Conservation (phyloP, 2,329 filamentous ascomycete species). For the Cryphonectria radicalis region DNA sequence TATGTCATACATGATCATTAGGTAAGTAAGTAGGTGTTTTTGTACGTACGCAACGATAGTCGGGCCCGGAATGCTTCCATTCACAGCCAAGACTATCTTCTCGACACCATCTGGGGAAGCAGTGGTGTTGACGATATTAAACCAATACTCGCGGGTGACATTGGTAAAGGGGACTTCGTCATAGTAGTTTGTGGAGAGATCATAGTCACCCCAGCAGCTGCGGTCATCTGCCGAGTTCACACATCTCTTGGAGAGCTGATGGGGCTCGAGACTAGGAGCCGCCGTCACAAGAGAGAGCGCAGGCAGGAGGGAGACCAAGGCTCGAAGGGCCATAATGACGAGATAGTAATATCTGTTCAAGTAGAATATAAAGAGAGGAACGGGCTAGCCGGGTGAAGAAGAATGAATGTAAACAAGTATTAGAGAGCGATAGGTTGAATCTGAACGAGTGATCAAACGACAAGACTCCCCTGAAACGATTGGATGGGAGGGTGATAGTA, state of each 20-base stretch:
- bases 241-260: constrained; percentile 15
- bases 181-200: constrained; percentile 42
- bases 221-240: constrained; percentile 22
- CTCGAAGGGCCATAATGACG: constrained; percentile 18
- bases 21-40: constrained; percentile 21
- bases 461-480: background rate
- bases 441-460: background rate
- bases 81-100: constrained; percentile 43
- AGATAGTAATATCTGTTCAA: background rate
- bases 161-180: constrained; percentile 40
- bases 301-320: constrained; percentile 16
- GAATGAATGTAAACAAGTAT: background rate
- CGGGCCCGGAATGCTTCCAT: constrained; percentile 54
- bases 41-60: constrained; percentile 34
- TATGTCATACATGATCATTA: constrained; percentile 29
- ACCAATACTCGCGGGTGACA: constrained; percentile 43
- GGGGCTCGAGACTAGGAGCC: constrained; percentile 14
- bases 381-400: background rate
- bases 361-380: background rate
- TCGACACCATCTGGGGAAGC: constrained; percentile 41
- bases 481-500: background rate
- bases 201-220: constrained; percentile 43
- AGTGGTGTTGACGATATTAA: constrained; percentile 33
- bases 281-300: constrained; percentile 16
- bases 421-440: background rate